Evolutionary conservation across 1,139 yeast genomes (phyloP).

Genomic region (Diutina pseudorugosa): DNA sequence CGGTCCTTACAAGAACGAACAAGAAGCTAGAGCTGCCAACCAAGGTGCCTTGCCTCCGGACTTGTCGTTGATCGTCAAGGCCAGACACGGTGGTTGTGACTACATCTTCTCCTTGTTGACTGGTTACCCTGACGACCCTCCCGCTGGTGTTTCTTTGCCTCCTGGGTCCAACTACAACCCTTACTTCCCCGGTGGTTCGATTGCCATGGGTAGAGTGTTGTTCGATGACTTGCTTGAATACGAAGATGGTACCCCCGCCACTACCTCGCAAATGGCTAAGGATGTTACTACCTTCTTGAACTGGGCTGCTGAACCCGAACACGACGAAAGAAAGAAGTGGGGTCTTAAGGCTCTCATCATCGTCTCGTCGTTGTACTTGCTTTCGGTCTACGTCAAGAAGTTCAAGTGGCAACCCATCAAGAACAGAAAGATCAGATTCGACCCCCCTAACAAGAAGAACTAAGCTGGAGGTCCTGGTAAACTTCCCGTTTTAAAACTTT

Average conservation of each 20-base stretch:
- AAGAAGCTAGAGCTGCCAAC: constrained; percentile 99
- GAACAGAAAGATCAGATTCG: constrained; percentile 88
- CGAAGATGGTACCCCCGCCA: constrained; percentile 98
- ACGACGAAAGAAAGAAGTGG: constrained; percentile 93
- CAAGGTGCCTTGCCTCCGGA: constrained; percentile 99
- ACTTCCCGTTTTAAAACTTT: not conserved
- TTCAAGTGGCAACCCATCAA: constrained; percentile 97
- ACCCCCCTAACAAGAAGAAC: constrained; percentile 66
- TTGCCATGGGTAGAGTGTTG: constrained; percentile 98
- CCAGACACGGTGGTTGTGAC: constrained; percentile 97
- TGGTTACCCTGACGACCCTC: constrained; percentile 98
- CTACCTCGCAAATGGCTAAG: constrained; percentile 98
- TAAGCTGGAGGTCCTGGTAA: not conserved
- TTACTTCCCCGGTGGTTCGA: constrained; percentile 99
- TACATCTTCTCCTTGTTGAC: constrained; percentile 91
- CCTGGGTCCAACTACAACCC: constrained; percentile 97
- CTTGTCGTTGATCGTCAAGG: constrained; percentile 92
- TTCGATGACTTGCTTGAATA: constrained; percentile 95
- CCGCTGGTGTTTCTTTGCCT: constrained; percentile 92
- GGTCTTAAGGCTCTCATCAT: constrained; percentile 89
- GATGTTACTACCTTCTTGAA: constrained; percentile 91
- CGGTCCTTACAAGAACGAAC: constrained; percentile 92
- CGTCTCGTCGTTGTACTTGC: constrained; percentile 65
- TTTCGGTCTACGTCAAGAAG: constrained; percentile 88
- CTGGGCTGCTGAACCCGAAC: constrained; percentile 99